Percentiles rank a stretch among this genome's conserved stretches.
Evolutionary conservation across 2,329 filamentous ascomycete species (phyloP).

Genomic region (Scedosporium apiospermum): DNA sequence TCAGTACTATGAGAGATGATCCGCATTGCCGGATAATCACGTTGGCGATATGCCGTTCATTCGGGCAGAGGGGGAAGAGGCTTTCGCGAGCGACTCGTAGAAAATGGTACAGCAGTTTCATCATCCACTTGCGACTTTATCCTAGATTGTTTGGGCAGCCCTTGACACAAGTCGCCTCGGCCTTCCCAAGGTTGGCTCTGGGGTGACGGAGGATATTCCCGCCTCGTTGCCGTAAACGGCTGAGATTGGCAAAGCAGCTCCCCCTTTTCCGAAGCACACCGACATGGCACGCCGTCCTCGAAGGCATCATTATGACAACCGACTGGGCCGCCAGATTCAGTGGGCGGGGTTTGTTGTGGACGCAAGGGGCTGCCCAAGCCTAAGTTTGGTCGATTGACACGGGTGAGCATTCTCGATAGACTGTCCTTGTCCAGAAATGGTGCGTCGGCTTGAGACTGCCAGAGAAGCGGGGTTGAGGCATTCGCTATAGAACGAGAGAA

Average conservation of each 20-base stretch:
- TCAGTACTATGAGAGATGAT: background rate
- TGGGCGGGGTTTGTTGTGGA: too few relatives aligned
- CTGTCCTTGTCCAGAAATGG: background rate
- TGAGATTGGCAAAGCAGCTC: too few relatives aligned
- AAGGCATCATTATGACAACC: too few relatives aligned
- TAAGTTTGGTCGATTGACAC: background rate
- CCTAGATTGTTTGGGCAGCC: background rate
- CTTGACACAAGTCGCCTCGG: too few relatives aligned
- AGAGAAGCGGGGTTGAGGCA: background rate
- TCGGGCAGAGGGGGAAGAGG: slow-evolving; percentile 13
- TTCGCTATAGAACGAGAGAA: slow-evolving; percentile 46
- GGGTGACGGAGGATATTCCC: too few relatives aligned
- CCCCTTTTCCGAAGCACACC: too few relatives aligned
- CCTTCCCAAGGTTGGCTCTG: too few relatives aligned
- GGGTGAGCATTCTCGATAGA: background rate
- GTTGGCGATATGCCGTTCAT: slow-evolving; percentile 9
- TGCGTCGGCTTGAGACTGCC: background rate
- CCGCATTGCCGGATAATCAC: background rate
- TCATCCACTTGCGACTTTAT: background rate
- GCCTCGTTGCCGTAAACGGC: too few relatives aligned
- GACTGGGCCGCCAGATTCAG: too few relatives aligned
- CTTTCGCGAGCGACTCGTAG: slow-evolving; percentile 7
- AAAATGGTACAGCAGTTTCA: background rate
- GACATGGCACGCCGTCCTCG: too few relatives aligned
- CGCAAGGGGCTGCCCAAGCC: too few relatives aligned